Evolutionary conservation across 2,329 filamentous ascomycete genomes (phyloP), one percentile per base, ranked within the genome.

Genomic region (Sporothrix schenckii): DNA sequence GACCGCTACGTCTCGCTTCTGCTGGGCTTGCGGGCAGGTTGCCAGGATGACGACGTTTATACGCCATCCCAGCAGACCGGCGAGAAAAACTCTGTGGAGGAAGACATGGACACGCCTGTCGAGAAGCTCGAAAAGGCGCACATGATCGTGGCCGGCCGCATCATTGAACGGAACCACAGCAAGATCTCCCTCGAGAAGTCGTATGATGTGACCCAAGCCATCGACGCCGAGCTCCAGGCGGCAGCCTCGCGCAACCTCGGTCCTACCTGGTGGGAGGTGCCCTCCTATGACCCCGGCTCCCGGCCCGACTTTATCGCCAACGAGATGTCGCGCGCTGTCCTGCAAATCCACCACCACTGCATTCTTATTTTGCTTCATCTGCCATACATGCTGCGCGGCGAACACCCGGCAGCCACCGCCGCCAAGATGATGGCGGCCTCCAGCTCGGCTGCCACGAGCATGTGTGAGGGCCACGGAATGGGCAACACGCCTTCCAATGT

Each of bases 281-380:
- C 79, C 0, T 72, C 75, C 27, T 72, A 77, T 44, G 74, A 77
- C 74, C 24, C 75, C 58, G 61, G 73, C 14, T 71, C 70, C 27
- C 63, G 49, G 19, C 16, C 71, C 70, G 69, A 75, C 34, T 73
- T 76, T 2, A 69, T 78, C 16, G 70, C 77, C 19, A 72, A 74
- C 11, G 77, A 80, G 13, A 80, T 79, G 47, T 71, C 76, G 5
- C 78, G 79, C 5, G 73, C 83, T 7, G 81, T 84, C 74, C 75
- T 83, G 7, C 86, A 88, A 70, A 79, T 87, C 60, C 80, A 81
- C 2, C 83, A 87, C 72, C 82, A 83, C 73, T 81, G 83, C 47
- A 79, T 87, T 3, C 77, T 87, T 9, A 81, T 85, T 47, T 80
- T 85, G 10, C 80, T 88, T 0, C 86, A 88, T 71, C 79, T 88